Conservation (phyloP, 768 basidiomycete species). For the Astraeus odoratus region DNA sequence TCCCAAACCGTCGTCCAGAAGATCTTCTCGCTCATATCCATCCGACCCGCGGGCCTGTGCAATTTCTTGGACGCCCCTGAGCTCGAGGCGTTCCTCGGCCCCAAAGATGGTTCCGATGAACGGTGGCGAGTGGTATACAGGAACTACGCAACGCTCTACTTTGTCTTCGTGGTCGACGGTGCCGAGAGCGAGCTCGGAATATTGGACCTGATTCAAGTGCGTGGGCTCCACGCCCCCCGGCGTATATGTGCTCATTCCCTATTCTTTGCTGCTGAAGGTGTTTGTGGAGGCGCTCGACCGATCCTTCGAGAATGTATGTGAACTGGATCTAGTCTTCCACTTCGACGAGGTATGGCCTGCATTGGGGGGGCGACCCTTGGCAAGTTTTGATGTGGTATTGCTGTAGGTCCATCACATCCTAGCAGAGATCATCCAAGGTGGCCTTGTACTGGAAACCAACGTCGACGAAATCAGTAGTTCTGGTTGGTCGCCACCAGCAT, state of each 20-base stretch:
- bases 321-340: slow-evolving; percentile 96
- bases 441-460: slow-evolving; percentile 92
- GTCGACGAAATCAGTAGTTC: slow-evolving; percentile 74
- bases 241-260: neutral
- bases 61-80: slow-evolving; percentile 96
- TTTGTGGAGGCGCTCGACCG: slow-evolving; percentile 96
- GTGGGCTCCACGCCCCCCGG: slow-evolving; percentile 12
- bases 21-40: slow-evolving; percentile 84
- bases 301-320: slow-evolving; percentile 97
- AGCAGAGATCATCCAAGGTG: slow-evolving; percentile 94
- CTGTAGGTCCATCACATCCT: slow-evolving; percentile 97
- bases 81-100: slow-evolving; percentile 65
- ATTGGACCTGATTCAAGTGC: slow-evolving; percentile 91
- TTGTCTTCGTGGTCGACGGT: slow-evolving; percentile 94
- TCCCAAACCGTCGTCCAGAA: slow-evolving; percentile 70
- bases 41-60: slow-evolving; percentile 78
- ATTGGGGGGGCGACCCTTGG: neutral
- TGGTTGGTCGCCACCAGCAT: slow-evolving; percentile 40
- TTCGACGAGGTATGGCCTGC: slow-evolving; percentile 78
- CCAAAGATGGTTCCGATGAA: slow-evolving; percentile 43
- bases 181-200: slow-evolving; percentile 97
- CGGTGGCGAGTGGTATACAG: slow-evolving; percentile 87
- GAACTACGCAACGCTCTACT: slow-evolving; percentile 93
- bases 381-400: too few species aligned
- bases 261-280: slow-evolving; percentile 40